phyloP scores from a whole-genome alignment of 164 flowering plant genomes.

The Paratinospora sagittata region DNA sequence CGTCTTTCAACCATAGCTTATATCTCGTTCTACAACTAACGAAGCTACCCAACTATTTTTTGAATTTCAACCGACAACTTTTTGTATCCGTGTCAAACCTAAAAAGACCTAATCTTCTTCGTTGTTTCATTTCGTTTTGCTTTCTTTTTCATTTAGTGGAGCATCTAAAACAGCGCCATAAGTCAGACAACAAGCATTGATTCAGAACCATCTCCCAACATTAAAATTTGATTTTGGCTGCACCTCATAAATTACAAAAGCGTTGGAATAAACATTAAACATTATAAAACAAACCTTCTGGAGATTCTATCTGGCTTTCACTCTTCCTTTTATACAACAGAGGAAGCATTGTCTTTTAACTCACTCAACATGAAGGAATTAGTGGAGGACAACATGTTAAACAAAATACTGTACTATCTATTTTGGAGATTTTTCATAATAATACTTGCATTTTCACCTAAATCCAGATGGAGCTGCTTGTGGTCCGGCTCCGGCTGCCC shows the following conservation, averaged over 20 bases:
- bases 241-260: background rate
- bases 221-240: background rate
- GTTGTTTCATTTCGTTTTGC: too few species aligned
- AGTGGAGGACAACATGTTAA: background rate
- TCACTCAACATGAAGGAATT: background rate
- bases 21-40: too few species aligned
- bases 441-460: constrained; percentile 24
- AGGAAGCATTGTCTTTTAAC: background rate
- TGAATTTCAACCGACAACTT: too few species aligned
- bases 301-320: too few species aligned
- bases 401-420: background rate
- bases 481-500: constrained; percentile 41
- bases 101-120: too few species aligned
- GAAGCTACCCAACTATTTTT: too few species aligned
- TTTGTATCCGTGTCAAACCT: too few species aligned
- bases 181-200: too few species aligned
- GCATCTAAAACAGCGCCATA: too few species aligned
- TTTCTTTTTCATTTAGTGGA: too few species aligned
- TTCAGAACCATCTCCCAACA: background rate
- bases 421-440: background rate
- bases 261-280: background rate
- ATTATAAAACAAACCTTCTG: background rate
- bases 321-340: background rate
- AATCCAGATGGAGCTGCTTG: constrained; percentile 66
- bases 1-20: too few species aligned